Base-by-base conservation (phyloP, 305 asterid species). In the Fraxinus sp. region DNA sequence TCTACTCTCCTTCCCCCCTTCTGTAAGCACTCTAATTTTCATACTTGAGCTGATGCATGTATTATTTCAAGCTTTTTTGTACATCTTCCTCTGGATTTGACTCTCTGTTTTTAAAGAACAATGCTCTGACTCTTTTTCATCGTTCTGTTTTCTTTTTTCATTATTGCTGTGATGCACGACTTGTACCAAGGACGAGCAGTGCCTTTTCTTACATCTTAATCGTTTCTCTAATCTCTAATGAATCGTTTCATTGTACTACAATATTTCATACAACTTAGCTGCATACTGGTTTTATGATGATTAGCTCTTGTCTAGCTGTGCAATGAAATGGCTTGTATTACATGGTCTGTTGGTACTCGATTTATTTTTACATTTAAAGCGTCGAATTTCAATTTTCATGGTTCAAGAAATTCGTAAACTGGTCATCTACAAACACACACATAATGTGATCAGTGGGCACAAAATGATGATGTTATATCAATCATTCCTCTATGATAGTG, bases 401-500 rank as follows among this genome's bases (percentile, higher is more conserved):
- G 4, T 18, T 57, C 68, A n/a, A 57, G 68, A 57, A 57, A 7
- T 57, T 57, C 2, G 68, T 7, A 5, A 57, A 7, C 4, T 18
- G 28, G 28, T 18, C 68, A n/a, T 20, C 2, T 66, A 22, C 33
- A 20, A 64, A 9, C 72, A 64, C 72, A 13, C 30, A 20, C 71
- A 20, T 20, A 59, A 59, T 5, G 24, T 59, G 71, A 62, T 18
- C 33, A 24, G 33, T 68, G 74, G 74, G 36, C 33, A 18, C 49
- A 28, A 62, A 78, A 44, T 64, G 36, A 71, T 73, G 13, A 33
- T 74, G 3, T 13, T 32, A 49, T 7, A 22, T 49, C 82, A 70
- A 80, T 84, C 79, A 84, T 80, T 84, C 82, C 78, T 78, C 13
- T 77, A 84, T 80, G 78, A 84, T 84, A 71, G 35, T 62, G 26